A percentile compares a stretch with the other conserved stretches of the same genome.
phyloP scores from a whole-genome alignment of 2,329 filamentous ascomycete genomes.

The Ustilaginoidea virens region DNA sequence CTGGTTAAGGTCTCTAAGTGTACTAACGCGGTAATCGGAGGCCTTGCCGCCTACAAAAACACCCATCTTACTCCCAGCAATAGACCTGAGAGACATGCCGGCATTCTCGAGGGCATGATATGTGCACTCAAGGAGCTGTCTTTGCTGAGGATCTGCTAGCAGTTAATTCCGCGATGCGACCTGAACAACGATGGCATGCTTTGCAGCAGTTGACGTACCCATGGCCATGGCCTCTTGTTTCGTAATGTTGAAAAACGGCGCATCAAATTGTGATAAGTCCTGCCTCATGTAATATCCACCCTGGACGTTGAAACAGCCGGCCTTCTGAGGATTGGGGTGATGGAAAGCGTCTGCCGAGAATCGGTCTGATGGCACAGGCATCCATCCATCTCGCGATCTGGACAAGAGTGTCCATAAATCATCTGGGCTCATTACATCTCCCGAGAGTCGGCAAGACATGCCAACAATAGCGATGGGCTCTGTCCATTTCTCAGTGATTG shows the following conservation, averaged over 20 bases:
- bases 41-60: conserved; percentile 27
- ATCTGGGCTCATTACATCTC: conserved; percentile 6
- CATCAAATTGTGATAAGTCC: conserved; percentile 34
- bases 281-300: conserved; percentile 26
- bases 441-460: conserved; percentile 10
- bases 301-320: conserved; percentile 19
- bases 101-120: conserved; percentile 39
- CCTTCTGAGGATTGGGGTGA: conserved; percentile 25
- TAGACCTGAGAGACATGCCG: conserved; percentile 28
- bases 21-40: conserved; percentile 23
- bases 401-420: conserved; percentile 8
- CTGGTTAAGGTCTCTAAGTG: conserved; percentile 26
- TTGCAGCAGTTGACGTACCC: conserved; percentile 9
- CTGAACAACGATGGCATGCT: too few species aligned
- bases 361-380: neutral
- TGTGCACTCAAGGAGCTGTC: conserved; percentile 33
- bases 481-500: neutral
- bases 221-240: conserved; percentile 33
- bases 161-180: neutral
- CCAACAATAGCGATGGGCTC: conserved; percentile 9
- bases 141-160: conserved; percentile 32
- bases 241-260: conserved; percentile 34
- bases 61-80: conserved; percentile 31
- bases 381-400: conserved; percentile 3
- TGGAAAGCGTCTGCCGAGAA: conserved; percentile 16